Evolutionary conservation across 495 filamentous ascomycete genomes (phyloP), one percentile per base, ranked within the genome.

Genomic region (Apiosordaria backusii): DNA sequence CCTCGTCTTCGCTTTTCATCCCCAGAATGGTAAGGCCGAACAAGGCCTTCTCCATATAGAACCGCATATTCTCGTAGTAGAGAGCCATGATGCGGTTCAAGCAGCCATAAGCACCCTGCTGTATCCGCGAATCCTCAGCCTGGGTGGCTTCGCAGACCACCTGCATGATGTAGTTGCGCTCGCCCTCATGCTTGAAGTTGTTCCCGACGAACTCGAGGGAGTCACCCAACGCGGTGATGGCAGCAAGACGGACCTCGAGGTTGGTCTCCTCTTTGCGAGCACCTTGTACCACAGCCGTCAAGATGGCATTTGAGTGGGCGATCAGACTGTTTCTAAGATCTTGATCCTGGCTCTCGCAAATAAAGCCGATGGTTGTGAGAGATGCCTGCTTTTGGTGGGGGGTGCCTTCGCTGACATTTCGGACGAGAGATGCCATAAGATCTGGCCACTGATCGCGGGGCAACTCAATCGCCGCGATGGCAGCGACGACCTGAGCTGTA

Each of bases 141-240:
- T 98, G 96, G 60, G 96, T 98, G 62, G 96, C 96, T 82, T 99
- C 95, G 79, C 95, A 99, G 72, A 99, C 90, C 69, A 99, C 95
- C 81, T 99, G 95, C 95, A 99, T 99, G 74, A 99, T 99, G 82
- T 98, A 98, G 81, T 99, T 98, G 50, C 95, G 88, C 82, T 99
- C 95, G 68, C 94, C 95, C 77, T 99, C 95, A 73, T 98, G 96
- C 75, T 97, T 95, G 78, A 99, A 98, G 79, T 99, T 99, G 77
- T 91, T 92, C 16, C 92, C 87, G 40, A 99, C 94, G 76, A 99
- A 99, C 77, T 99, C 95, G 24, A 98, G 87, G n/a, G 92, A 97
- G 75, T 99, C 96, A 71, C 92, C 91, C 18, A 99, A 88, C 21
- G 95, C 96, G 62, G 89, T 89, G 75, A 99, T 93, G 71, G 95